phyloP scores from a whole-genome alignment of 1,139 yeast species.

The Debaryomyces sp. region DNA sequence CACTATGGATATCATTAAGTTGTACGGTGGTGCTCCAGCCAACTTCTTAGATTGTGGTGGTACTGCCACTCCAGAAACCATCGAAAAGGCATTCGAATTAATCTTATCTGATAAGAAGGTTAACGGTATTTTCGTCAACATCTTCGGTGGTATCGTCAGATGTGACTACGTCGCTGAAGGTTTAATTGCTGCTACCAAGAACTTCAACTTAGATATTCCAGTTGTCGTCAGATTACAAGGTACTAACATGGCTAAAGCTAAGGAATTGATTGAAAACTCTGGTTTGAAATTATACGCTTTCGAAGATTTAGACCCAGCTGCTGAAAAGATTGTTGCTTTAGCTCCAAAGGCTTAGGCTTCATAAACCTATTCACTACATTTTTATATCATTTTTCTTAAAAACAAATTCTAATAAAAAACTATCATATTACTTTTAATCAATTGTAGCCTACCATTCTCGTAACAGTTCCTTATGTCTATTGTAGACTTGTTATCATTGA shows the following conservation, averaged over 20 bases:
- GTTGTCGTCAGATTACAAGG: slow-evolving; percentile 99
- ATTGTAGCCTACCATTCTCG: background rate
- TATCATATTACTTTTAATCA: background rate
- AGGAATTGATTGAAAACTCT: slow-evolving; percentile 80
- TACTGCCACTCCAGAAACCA: slow-evolving; percentile 98
- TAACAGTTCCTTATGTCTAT: background rate
- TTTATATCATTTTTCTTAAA: slow-evolving; percentile 3
- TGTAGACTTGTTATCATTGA: background rate
- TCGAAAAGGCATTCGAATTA: slow-evolving; percentile 94
- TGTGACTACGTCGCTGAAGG: slow-evolving; percentile 99
- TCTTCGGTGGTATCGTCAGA: slow-evolving; percentile 99
- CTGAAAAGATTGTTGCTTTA: slow-evolving; percentile 88
- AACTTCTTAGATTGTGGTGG: slow-evolving; percentile 99
- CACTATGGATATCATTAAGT: slow-evolving; percentile 98
- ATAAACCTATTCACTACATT: background rate
- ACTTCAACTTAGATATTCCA: slow-evolving; percentile 92
- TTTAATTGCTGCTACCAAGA: slow-evolving; percentile 92
- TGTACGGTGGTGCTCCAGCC: slow-evolving; percentile 98
- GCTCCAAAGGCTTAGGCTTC: slow-evolving; percentile 30
- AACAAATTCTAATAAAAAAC: slow-evolving; percentile 1
- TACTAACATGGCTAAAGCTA: slow-evolving; percentile 90
- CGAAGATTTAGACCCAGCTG: slow-evolving; percentile 96
- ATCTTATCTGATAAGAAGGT: slow-evolving; percentile 89
- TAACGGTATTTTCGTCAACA: slow-evolving; percentile 95
- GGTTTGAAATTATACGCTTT: slow-evolving; percentile 92